Evolutionary conservation across 140 eudicot genomes (phyloP).

Genomic region (Senecio squalidus): DNA sequence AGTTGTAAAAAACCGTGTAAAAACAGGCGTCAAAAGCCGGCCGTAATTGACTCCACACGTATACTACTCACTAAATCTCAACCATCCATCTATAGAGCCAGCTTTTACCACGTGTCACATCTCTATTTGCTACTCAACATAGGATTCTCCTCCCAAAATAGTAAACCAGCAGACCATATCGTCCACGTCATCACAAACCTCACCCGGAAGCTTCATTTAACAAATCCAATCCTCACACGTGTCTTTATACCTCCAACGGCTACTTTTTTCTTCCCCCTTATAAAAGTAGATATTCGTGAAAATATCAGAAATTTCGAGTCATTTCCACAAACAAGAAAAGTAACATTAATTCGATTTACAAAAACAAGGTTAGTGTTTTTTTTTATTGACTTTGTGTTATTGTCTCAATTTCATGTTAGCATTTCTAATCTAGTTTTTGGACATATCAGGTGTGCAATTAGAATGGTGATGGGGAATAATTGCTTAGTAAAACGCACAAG

Average conservation of each 20-base stretch:
- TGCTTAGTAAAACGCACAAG: conserved; percentile 36
- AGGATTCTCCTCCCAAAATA: conserved; percentile 20
- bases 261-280: conserved; percentile 35
- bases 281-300: conserved; percentile 10
- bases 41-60: conserved; percentile 17
- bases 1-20: too few relatives aligned
- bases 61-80: not conserved
- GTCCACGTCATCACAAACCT: conserved; percentile 35
- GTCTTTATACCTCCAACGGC: conserved; percentile 50
- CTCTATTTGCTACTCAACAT: not conserved
- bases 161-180: conserved; percentile 52
- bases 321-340: conserved; percentile 24
- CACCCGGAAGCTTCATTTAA: conserved; percentile 20
- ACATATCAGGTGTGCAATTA: too few relatives aligned
- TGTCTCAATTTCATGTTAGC: conserved; percentile 1
- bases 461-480: conserved; percentile 39
- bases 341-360: not conserved
- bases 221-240: conserved; percentile 34
- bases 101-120: conserved; percentile 17
- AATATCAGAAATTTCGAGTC: conserved; percentile 31
- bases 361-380: not conserved
- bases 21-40: not conserved
- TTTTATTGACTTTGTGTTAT: not conserved
- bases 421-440: too few relatives aligned
- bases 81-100: conserved; percentile 13